phyloP scores from a whole-genome alignment of 805 yeast genomes.

The Ogataea methylovora region DNA sequence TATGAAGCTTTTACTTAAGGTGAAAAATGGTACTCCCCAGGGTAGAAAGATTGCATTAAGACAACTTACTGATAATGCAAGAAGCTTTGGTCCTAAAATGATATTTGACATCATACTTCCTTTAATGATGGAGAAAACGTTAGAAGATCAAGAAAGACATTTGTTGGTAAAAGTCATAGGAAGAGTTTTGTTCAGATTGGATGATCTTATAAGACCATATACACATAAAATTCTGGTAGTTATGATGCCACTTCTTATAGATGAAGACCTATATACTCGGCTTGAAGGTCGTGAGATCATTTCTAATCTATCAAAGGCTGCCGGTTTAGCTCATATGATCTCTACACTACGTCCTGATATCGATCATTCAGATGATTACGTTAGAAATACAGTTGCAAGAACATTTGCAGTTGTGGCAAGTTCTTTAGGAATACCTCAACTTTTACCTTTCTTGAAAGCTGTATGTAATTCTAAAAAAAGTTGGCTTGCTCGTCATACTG shows the following conservation, averaged over 20 bases:
- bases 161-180: conserved; percentile 69
- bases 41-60: conserved; percentile 65
- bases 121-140: conserved; percentile 56
- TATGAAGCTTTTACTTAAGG: conserved; percentile 53
- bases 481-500: conserved; percentile 82
- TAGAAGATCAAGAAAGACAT: conserved; percentile 82
- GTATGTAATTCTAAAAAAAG: conserved; percentile 69
- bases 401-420: conserved; percentile 80
- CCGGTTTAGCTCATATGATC: conserved; percentile 78
- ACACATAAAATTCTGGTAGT: conserved; percentile 68
- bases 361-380: conserved; percentile 74
- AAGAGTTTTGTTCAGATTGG: conserved; percentile 59
- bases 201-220: conserved; percentile 59
- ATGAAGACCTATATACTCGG: conserved; percentile 69
- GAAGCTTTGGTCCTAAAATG: conserved; percentile 58
- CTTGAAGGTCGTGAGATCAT: conserved; percentile 75
- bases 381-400: conserved; percentile 68
- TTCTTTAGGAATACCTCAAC: conserved; percentile 62
- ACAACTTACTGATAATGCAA: conserved; percentile 55
- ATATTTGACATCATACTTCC: conserved; percentile 72
- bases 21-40: conserved; percentile 72
- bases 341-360: conserved; percentile 74
- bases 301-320: conserved; percentile 67
- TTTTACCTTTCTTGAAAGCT: conserved; percentile 77
- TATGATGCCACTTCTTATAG: conserved; percentile 71